Percentiles rank a stretch among this genome's conserved stretches.
Conservation (phyloP, 2,329 filamentous ascomycete species). For the Akanthomyces dipterigenus region DNA sequence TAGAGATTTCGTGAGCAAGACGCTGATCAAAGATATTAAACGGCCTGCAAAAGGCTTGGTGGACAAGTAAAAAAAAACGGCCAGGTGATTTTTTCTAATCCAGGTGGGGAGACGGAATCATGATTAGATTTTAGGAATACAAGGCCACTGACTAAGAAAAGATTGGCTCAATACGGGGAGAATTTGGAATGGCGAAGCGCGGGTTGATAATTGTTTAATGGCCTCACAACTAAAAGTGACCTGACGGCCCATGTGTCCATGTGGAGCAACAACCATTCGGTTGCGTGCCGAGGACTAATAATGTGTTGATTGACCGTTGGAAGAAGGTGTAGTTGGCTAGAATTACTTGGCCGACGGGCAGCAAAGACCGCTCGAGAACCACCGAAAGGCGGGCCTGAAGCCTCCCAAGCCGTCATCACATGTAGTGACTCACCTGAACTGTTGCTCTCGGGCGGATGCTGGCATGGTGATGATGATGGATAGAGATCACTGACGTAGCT, state of each 20-base stretch:
- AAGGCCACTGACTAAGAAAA: too few relatives aligned
- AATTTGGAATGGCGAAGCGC: too few relatives aligned
- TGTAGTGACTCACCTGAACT: background rate
- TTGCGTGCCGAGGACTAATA: background rate
- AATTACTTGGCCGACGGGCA: background rate
- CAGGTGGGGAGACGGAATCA: too few relatives aligned
- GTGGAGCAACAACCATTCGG: background rate
- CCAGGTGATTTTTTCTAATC: too few relatives aligned
- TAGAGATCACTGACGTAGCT: background rate
- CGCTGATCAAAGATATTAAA: background rate
- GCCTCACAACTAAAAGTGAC: background rate
- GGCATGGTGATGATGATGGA: background rate
- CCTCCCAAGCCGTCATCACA: background rate
- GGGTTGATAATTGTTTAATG: too few relatives aligned
- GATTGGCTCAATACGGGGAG: too few relatives aligned
- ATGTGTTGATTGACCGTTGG: background rate
- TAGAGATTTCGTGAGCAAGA: background rate
- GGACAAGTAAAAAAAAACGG: background rate
- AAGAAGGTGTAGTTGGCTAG: background rate
- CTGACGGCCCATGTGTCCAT: background rate
- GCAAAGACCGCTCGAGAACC: background rate
- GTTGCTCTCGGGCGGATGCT: background rate
- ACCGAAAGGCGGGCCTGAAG: background rate
- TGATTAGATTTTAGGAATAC: too few relatives aligned
- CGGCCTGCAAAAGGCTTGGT: background rate